Evolutionary conservation across 306 rosid genomes (phyloP).

Genomic region (Sphenostylis stenocarpa): DNA sequence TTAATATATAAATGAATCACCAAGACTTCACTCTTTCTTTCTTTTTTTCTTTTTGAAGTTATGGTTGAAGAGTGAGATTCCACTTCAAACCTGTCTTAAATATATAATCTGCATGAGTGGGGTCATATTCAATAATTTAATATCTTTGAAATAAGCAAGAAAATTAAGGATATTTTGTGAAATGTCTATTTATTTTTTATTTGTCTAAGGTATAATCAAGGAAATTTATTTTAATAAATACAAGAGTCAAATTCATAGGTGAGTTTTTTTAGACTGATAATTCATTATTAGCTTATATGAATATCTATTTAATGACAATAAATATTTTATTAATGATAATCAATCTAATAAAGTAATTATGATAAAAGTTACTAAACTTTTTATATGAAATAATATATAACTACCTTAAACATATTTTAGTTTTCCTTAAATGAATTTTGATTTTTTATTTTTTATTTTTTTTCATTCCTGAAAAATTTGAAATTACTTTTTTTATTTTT

Average conservation of each 20-base stretch:
- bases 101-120: neutral
- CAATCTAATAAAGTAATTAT: neutral
- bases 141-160: neutral
- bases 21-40: neutral
- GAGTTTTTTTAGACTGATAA: too few relatives aligned
- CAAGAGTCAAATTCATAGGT: too few relatives aligned
- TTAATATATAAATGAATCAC: neutral
- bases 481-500: too few relatives aligned
- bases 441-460: too few relatives aligned
- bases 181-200: neutral
- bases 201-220: neutral
- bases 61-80: neutral
- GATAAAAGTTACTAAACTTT: too few relatives aligned
- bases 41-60: too few relatives aligned
- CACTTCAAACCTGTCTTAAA: neutral
- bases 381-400: too few relatives aligned
- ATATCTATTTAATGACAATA: neutral
- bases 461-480: too few relatives aligned
- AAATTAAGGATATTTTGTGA: neutral
- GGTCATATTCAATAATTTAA: neutral
- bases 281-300: too few relatives aligned
- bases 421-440: too few relatives aligned
- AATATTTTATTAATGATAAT: too few relatives aligned
- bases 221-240: neutral
- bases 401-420: too few relatives aligned